Evolutionary conservation across 192 early-diverging fungal genomes (phyloP).

Genomic region (Dispira simplex): DNA sequence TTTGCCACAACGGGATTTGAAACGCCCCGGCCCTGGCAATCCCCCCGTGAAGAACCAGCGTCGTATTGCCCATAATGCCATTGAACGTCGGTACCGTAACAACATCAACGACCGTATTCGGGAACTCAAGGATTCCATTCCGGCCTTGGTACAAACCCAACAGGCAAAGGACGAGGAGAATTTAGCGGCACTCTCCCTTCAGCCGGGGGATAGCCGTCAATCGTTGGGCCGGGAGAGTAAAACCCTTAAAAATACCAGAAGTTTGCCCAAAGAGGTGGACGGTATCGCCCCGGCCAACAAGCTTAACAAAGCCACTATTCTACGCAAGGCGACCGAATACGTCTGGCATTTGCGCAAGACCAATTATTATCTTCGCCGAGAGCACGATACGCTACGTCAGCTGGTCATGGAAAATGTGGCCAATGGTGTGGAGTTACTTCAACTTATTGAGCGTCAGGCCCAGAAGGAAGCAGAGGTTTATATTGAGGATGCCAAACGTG

Average conservation of each 20-base stretch:
- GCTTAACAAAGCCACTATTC: slow-evolving; percentile 87
- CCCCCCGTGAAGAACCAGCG: slow-evolving; percentile 38
- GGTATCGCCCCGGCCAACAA: slow-evolving; percentile 75
- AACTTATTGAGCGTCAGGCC: neutral
- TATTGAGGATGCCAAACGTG: neutral
- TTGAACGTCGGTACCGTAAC: slow-evolving; percentile 87
- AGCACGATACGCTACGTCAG: slow-evolving; percentile 3
- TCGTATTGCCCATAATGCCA: slow-evolving; percentile 90
- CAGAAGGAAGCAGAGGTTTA: neutral
- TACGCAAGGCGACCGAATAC: slow-evolving; percentile 86
- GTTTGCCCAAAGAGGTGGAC: slow-evolving; percentile 35
- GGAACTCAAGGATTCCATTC: slow-evolving; percentile 73
- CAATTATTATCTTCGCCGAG: slow-evolving; percentile 23
- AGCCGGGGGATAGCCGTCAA: slow-evolving; percentile 17
- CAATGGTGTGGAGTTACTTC: neutral
- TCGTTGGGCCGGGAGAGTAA: neutral
- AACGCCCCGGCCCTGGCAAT: neutral
- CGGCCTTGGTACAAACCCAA: slow-evolving; percentile 43
- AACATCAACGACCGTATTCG: slow-evolving; percentile 94
- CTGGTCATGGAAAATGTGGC: neutral
- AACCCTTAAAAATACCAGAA: neutral
- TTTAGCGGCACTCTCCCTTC: slow-evolving; percentile 15
- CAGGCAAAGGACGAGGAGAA: slow-evolving; percentile 32
- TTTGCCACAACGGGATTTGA: neutral
- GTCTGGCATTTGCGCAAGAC: slow-evolving; percentile 37